Conservation (phyloP, 2,329 filamentous ascomycete genomes). For the Ophiocordyceps camponoti-saundersi region DNA sequence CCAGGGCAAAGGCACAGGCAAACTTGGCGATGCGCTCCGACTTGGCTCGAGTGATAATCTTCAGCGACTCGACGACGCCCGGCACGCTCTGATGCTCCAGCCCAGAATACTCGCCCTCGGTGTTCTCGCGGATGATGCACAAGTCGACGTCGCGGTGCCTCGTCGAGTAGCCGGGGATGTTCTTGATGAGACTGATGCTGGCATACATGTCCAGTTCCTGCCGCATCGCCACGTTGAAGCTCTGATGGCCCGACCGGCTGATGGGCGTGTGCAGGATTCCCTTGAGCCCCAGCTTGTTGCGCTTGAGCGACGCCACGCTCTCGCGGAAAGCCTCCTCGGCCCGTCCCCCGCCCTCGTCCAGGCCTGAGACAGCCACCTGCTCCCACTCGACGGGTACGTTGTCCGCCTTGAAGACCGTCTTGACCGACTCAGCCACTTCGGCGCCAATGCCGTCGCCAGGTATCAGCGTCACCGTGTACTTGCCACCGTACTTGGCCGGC, state of each 20-base stretch:
- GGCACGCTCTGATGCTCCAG: slow-evolving; percentile 95
- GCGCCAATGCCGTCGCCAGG: slow-evolving; percentile 97
- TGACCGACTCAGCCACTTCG: slow-evolving; percentile 94
- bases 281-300: slow-evolving; percentile 98
- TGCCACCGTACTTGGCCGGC: slow-evolving; percentile 95
- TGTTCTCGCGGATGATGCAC: slow-evolving; percentile 99
- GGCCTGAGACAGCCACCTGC: slow-evolving; percentile 88
- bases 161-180: slow-evolving; percentile 96
- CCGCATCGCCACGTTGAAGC: slow-evolving; percentile 97
- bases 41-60: slow-evolving; percentile 99
- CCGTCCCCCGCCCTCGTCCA: slow-evolving; percentile 60
- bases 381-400: slow-evolving; percentile 98
- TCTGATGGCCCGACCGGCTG: slow-evolving; percentile 91
- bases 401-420: slow-evolving; percentile 99
- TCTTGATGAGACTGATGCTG: slow-evolving; percentile 95
- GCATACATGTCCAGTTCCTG: slow-evolving; percentile 99
- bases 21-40: slow-evolving; percentile 99
- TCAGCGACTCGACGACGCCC: slow-evolving; percentile 96
- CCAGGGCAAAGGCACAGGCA: slow-evolving; percentile 91
- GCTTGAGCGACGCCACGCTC: slow-evolving; percentile 84
- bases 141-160: slow-evolving; percentile 95
- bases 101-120: slow-evolving; percentile 97
- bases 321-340: slow-evolving; percentile 92
- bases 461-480: slow-evolving; percentile 97
- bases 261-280: slow-evolving; percentile 97